A percentile compares a stretch with the other conserved stretches of the same genome.
Evolutionary conservation across 2,329 filamentous ascomycete genomes (phyloP).

Genomic region (Ceratocystis lukuohia): DNA sequence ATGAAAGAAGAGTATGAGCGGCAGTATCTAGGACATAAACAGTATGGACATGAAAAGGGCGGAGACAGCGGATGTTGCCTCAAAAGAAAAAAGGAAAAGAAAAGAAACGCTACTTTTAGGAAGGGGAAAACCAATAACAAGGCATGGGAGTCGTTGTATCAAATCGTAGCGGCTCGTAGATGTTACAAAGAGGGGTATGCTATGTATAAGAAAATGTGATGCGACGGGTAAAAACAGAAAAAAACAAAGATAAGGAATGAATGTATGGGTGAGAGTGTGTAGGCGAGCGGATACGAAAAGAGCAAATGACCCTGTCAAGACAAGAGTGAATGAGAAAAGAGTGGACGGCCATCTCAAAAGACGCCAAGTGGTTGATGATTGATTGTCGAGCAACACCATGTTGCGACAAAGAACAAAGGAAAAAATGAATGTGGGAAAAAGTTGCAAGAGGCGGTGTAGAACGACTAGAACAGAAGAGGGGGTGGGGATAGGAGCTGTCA

Average conservation of each 20-base stretch:
- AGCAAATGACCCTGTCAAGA: not conserved
- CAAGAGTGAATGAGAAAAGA: conserved; percentile 1
- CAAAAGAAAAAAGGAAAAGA: not conserved
- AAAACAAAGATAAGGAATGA: not conserved
- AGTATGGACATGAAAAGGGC: not conserved
- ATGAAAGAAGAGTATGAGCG: not conserved
- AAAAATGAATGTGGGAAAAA: not conserved
- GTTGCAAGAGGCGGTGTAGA: not conserved
- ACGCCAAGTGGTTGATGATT: not conserved
- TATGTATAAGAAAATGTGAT: not conserved
- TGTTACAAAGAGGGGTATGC: conserved; percentile 1
- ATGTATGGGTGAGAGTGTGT: conserved; percentile 1
- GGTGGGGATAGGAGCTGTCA: not conserved
- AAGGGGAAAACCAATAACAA: conserved; percentile 8
- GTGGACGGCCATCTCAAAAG: conserved; percentile 17
- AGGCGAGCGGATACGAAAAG: not conserved
- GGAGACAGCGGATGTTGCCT: not conserved
- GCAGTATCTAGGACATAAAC: not conserved
- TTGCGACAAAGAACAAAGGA: conserved; percentile 6
- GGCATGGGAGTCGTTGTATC: conserved; percentile 3
- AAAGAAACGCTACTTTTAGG: conserved; percentile 7
- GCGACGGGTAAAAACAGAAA: not conserved
- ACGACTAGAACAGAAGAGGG: not conserved
- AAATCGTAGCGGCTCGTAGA: conserved; percentile 1
- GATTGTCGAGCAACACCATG: not conserved